Base-by-base conservation (phyloP, 2,329 filamentous ascomycete species). In the Aspergillus melleus region DNA sequence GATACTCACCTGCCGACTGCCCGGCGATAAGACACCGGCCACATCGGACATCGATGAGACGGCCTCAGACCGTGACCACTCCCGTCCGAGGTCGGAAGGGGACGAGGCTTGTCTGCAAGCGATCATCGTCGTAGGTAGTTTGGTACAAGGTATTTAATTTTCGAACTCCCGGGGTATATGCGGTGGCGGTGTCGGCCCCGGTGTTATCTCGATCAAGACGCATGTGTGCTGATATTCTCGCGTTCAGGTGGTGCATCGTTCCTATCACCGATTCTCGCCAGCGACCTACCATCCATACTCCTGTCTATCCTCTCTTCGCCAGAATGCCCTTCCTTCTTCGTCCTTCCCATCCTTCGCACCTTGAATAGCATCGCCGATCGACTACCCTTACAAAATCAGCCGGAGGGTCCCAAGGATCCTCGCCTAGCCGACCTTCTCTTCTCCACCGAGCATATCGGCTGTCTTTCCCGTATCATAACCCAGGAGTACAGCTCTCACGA, bases 101-200 rank as follows among this genome's bases (percentile, higher is more conserved):
- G 88, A 93, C 58, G 83, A 85, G 49, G 82, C 88, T 52, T 86
- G 87, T 65, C 80, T 95, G 58, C 91, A 96, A 73, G 89, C 90
- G n/a, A 84, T 93, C 44, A 87, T 96, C 64, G 84, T 97, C n/a
- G 80, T 96, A 39, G 88, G 89, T 51, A 95, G 91, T 74, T 86
- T 98, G 71, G 91, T 92, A 59, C 88, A 90, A 77, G 92, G 93
- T 92, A 82, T 14, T 54, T 66, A 29, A 5, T 9, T 29, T 29
- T 29, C 26, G 26, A 14, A 5, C 46, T 12, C 4, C 19, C 39
- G 14, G 12, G 29, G 44, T n/a, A 12, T 53, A 11, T 26, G 12
- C 12, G 36, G 11, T n/a, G 20, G 32, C n/a, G 22, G n/a, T 22
- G 49, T 42, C 39, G 30, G 9, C 54, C 22, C 29, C 54, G 19